Evolutionary conservation across 1,284 basidiomycete genomes (phyloP).

Genomic region (Austropuccinia psidii): DNA sequence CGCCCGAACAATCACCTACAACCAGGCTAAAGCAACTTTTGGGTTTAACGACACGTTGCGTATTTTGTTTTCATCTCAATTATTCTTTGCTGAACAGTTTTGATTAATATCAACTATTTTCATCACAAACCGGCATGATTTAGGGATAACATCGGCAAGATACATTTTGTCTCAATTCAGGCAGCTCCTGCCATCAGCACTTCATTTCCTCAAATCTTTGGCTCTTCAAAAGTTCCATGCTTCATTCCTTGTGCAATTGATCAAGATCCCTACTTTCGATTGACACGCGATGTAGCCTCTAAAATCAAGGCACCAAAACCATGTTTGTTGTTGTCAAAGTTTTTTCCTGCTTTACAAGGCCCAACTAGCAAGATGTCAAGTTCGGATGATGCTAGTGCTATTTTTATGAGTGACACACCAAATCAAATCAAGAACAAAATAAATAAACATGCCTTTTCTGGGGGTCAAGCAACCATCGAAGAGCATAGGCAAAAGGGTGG

Average conservation of each 20-base stretch:
- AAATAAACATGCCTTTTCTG: constrained; percentile 58
- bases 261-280: constrained; percentile 74
- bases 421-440: constrained; percentile 98
- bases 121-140: background rate
- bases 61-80: constrained; percentile 37
- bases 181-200: constrained; percentile 95
- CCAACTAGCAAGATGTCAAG: constrained; percentile 99
- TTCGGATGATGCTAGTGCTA: constrained; percentile 77
- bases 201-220: constrained; percentile 98
- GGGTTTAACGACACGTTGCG: constrained; percentile 82
- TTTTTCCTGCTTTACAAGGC: constrained; percentile 96
- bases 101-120: background rate
- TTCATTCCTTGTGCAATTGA: constrained; percentile 98
- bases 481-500: constrained; percentile 83
- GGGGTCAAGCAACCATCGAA: constrained; percentile 71
- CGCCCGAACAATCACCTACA: constrained; percentile 84
- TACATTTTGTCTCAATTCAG: constrained; percentile 96
- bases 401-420: constrained; percentile 90
- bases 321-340: constrained; percentile 83
- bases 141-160: constrained; percentile 95
- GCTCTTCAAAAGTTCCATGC: constrained; percentile 75
- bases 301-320: constrained; percentile 89
- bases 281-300: constrained; percentile 87
- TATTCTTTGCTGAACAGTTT: background rate
- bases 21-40: constrained; percentile 89